Conservation (phyloP, 2,329 filamentous ascomycete genomes). For the Plenodomus lindquistii region DNA sequence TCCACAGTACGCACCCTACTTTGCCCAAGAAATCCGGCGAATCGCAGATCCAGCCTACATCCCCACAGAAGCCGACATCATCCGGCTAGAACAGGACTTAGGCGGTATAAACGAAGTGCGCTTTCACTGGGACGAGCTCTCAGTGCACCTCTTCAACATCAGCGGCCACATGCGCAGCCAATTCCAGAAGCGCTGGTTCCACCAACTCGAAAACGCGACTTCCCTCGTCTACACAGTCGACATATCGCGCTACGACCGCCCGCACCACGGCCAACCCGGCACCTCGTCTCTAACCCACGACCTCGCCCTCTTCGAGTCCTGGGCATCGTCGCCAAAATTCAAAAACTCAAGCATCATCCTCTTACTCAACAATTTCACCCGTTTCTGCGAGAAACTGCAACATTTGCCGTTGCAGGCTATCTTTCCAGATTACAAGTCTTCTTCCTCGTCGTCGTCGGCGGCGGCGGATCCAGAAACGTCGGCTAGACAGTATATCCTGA, state of each 20-base stretch:
- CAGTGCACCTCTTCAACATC: slow-evolving; percentile 43
- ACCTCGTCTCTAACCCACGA: slow-evolving; percentile 37
- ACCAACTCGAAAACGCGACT: slow-evolving; percentile 40
- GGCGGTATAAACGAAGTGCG: slow-evolving; percentile 41
- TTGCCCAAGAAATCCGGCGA: slow-evolving; percentile 31
- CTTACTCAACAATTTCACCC: slow-evolving; percentile 42
- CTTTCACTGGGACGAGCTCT: slow-evolving; percentile 42
- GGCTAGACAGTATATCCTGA: slow-evolving; percentile 37
- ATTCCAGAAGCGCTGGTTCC: slow-evolving; percentile 42
- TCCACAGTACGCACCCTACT: slow-evolving; percentile 41
- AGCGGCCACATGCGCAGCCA: slow-evolving; percentile 34
- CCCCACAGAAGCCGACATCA: slow-evolving; percentile 40
- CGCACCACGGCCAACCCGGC: slow-evolving; percentile 29
- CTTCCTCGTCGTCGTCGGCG: background rate
- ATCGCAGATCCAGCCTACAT: slow-evolving; percentile 35
- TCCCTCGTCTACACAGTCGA: slow-evolving; percentile 40
- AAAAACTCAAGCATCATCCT: slow-evolving; percentile 34
- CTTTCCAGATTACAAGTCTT: slow-evolving; percentile 34
- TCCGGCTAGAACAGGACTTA: slow-evolving; percentile 34
- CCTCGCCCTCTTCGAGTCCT: slow-evolving; percentile 36
- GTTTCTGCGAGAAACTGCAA: slow-evolving; percentile 37
- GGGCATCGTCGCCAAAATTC: slow-evolving; percentile 36
- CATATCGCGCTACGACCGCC: slow-evolving; percentile 38
- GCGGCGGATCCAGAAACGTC: slow-evolving; percentile 28
- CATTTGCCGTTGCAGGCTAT: slow-evolving; percentile 34